phyloP scores from a whole-genome alignment of 306 rosid species.

The Neltuma alba region DNA sequence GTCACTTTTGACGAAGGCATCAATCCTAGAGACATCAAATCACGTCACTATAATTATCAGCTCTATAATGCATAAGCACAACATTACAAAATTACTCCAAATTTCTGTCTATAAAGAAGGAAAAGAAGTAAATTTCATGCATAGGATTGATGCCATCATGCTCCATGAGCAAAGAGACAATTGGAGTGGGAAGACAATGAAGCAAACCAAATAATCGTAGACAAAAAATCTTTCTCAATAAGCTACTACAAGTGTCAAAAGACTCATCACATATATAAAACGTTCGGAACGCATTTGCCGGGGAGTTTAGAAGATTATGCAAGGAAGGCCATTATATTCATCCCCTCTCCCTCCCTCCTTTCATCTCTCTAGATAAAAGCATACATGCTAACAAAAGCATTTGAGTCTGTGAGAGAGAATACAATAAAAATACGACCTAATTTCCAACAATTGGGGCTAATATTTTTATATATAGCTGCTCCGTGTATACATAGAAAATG shows the following conservation, averaged over 20 bases:
- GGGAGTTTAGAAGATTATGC: background rate
- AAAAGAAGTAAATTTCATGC: background rate
- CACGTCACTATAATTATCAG: constrained; percentile 18
- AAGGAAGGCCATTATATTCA: background rate
- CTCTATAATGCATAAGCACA: constrained; percentile 10
- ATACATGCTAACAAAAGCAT: background rate
- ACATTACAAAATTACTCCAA: background rate
- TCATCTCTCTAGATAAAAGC: background rate
- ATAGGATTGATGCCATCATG: constrained; percentile 2
- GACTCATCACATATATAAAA: background rate
- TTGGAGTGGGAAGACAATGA: constrained; percentile 21
- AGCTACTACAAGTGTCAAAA: background rate
- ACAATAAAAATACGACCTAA: background rate
- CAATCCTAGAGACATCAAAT: constrained; percentile 56
- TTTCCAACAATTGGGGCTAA: background rate
- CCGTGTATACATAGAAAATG: background rate
- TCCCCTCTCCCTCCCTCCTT: background rate
- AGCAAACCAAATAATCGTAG: constrained; percentile 4
- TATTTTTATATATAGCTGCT: background rate
- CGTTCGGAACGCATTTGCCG: background rate
- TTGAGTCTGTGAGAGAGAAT: background rate
- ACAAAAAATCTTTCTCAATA: background rate
- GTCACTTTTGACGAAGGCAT: constrained; percentile 80
- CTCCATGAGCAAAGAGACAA: constrained; percentile 17
- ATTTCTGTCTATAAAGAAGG: background rate